Evolutionary conservation across 2,329 filamentous ascomycete genomes (phyloP).

Genomic region (Ceratocystis ficicola): DNA sequence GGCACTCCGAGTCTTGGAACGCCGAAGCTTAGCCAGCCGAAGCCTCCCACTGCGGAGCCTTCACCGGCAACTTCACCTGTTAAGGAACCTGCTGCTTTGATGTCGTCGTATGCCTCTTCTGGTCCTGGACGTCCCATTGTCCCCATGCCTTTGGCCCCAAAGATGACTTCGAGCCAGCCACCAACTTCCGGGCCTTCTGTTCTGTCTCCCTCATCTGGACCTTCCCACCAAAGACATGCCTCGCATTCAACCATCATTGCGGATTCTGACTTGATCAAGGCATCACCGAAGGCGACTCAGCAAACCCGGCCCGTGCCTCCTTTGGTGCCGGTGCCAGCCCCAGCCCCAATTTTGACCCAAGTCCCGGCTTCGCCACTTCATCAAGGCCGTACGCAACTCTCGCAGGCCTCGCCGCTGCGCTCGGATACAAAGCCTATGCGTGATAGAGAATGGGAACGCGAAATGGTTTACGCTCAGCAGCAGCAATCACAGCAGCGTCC

Average conservation of each 20-base stretch:
- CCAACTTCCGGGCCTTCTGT: background rate
- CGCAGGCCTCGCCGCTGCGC: slow-evolving; percentile 25
- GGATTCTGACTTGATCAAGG: slow-evolving; percentile 8
- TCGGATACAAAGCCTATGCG: slow-evolving; percentile 28
- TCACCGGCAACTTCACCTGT: slow-evolving; percentile 16
- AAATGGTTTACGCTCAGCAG: slow-evolving; percentile 23
- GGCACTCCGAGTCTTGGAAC: slow-evolving; percentile 13
- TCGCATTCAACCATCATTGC: slow-evolving; percentile 14
- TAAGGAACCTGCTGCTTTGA: slow-evolving; percentile 2
- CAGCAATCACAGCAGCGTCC: slow-evolving; percentile 12
- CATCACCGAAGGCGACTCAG: slow-evolving; percentile 8
- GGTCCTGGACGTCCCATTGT: slow-evolving; percentile 4
- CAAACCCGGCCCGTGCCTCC: slow-evolving; percentile 3
- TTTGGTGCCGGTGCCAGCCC: background rate
- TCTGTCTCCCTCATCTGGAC: background rate
- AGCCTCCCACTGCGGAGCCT: slow-evolving; percentile 18
- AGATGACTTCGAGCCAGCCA: background rate
- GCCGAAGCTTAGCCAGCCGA: slow-evolving; percentile 15
- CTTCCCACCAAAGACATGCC: slow-evolving; percentile 13
- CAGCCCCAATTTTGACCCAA: no score
- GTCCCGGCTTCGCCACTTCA: slow-evolving; percentile 9
- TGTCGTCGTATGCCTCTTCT: background rate
- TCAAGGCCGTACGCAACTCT: slow-evolving; percentile 24
- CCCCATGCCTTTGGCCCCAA: background rate
- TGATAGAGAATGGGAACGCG: slow-evolving; percentile 23